Percentiles rank a stretch among this genome's conserved stretches.
Evolutionary conservation across 1,284 basidiomycete species (phyloP).

Genomic region (Peniophora sp.): DNA sequence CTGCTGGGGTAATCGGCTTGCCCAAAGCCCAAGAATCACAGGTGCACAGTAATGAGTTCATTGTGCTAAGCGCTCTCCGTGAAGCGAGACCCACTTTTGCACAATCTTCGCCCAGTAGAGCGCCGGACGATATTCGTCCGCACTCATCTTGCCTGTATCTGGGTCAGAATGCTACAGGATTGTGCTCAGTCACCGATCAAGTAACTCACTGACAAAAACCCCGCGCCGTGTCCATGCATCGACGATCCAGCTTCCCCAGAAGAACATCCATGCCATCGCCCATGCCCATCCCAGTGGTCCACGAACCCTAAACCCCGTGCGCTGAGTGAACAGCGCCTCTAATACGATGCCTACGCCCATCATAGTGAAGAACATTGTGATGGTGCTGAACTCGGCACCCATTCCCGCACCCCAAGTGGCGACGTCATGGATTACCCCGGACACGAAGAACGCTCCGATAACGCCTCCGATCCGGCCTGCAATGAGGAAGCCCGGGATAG

Average conservation of each 20-base stretch:
- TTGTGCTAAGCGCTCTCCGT: slow-evolving; percentile 6
- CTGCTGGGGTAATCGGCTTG: too few species aligned
- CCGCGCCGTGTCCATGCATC: neutral
- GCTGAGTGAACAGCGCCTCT: slow-evolving; percentile 4
- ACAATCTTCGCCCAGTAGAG: slow-evolving; percentile 11
- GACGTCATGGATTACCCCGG: slow-evolving; percentile 5
- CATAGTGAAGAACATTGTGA: slow-evolving; percentile 6
- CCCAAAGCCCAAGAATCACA: too few species aligned
- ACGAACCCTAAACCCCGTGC: slow-evolving; percentile 4
- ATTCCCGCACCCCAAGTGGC: slow-evolving; percentile 6
- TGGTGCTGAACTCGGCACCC: slow-evolving; percentile 1
- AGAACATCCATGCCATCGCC: neutral
- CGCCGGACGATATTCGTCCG: slow-evolving; percentile 7
- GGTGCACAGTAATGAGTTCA: too few species aligned
- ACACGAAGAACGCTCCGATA: slow-evolving; percentile 11
- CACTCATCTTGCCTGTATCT: slow-evolving; percentile 5
- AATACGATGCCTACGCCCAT: slow-evolving; percentile 8
- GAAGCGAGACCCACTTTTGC: slow-evolving; percentile 10
- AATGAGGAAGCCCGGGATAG: slow-evolving; percentile 3
- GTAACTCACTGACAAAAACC: neutral
- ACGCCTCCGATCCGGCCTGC: slow-evolving; percentile 12
- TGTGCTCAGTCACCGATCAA: neutral
- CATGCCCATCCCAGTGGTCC: slow-evolving; percentile 1
- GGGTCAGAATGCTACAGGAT: too few species aligned
- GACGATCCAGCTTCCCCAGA: neutral